Percentiles rank a stretch among this genome's conserved stretches.
Evolutionary conservation across 768 basidiomycete genomes (phyloP).

Genomic region (Agaricus subrufescens): DNA sequence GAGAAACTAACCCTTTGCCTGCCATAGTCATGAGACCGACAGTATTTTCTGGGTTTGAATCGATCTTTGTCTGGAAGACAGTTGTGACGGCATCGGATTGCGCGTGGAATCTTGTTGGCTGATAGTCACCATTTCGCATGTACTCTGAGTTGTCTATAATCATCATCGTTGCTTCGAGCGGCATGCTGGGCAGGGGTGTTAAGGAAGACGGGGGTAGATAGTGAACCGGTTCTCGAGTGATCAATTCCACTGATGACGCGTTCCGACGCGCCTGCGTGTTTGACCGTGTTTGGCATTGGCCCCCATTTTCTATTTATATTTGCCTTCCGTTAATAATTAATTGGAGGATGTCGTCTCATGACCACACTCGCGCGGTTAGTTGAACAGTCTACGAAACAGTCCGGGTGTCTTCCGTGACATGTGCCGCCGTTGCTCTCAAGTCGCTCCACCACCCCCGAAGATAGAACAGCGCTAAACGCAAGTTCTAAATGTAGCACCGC

Average conservation of each 20-base stretch:
- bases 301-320: not conserved
- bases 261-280: constrained; percentile 8
- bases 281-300: constrained; percentile 2
- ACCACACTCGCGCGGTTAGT: too few relatives aligned
- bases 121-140: constrained; percentile 94
- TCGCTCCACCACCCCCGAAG: too few relatives aligned
- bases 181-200: constrained; percentile 53
- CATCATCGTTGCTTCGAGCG: constrained; percentile 97
- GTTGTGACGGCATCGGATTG: constrained; percentile 89
- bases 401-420: too few relatives aligned
- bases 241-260: not conserved
- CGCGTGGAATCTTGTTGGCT: constrained; percentile 81
- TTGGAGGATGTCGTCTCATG: too few relatives aligned
- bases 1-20: constrained; percentile 73
- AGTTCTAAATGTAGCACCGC: too few relatives aligned
- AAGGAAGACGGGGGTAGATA: not conserved
- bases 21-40: constrained; percentile 99
- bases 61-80: constrained; percentile 89
- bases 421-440: too few relatives aligned
- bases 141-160: constrained; percentile 97
- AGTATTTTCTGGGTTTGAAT: constrained; percentile 95
- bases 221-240: constrained; percentile 3
- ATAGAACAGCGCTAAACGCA: too few relatives aligned
- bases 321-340: not conserved
- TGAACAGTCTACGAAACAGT: too few relatives aligned